Conservation (phyloP, 2,329 filamentous ascomycete species). For the Cordyceps tenuipes region DNA sequence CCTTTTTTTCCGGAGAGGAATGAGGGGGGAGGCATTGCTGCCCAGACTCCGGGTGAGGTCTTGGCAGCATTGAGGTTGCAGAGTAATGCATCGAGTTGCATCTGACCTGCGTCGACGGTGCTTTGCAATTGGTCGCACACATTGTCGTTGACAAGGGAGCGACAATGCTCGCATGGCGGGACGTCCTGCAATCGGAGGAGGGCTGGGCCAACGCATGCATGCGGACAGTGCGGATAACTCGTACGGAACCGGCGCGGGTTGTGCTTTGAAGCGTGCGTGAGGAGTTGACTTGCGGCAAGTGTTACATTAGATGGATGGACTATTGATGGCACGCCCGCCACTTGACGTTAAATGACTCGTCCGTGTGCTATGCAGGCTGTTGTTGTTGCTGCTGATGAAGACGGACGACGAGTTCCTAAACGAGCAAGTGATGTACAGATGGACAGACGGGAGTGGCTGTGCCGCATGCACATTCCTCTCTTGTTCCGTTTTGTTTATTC, state of each 20-base stretch:
- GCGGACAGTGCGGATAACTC: too few species aligned
- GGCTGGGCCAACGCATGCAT: background rate
- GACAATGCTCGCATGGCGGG: background rate
- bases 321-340: background rate
- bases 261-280: too few species aligned
- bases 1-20: background rate
- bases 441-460: background rate
- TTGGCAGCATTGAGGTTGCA: background rate
- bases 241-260: too few species aligned
- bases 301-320: background rate
- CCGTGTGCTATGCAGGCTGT: background rate
- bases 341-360: background rate
- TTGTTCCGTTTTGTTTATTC: too few species aligned
- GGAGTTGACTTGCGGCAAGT: too few species aligned
- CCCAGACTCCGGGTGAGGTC: background rate
- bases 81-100: background rate
- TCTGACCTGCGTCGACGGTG: background rate
- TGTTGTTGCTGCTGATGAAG: background rate
- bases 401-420: background rate
- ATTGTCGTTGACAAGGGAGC: background rate
- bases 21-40: background rate
- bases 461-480: background rate
- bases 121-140: background rate
- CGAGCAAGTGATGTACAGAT: background rate
- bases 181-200: background rate